Conservation (phyloP, 2,329 filamentous ascomycete genomes). For the Nemania bipapillata region DNA sequence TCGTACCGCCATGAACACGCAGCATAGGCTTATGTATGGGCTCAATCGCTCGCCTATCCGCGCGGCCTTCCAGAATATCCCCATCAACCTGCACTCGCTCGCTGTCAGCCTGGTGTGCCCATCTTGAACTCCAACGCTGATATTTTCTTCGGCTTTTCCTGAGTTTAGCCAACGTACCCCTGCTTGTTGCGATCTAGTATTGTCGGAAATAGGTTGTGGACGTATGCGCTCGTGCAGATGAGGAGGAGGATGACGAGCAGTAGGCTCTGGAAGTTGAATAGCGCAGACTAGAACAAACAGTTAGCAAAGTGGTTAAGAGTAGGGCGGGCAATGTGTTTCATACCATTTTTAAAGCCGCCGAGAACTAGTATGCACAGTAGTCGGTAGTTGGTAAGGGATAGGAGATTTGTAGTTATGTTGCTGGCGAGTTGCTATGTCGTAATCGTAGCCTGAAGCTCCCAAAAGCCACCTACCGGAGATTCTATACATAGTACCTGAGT, state of each 20-base stretch:
- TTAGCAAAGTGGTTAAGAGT: constrained; percentile 16
- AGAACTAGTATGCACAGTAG: not conserved
- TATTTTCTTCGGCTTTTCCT: not conserved
- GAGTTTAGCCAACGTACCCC: constrained; percentile 66
- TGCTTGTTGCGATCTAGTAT: constrained; percentile 94
- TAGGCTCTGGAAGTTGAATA: constrained; percentile 99
- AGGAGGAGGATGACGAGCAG: constrained; percentile 92
- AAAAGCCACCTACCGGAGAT: constrained; percentile 8
- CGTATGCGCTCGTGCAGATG: constrained; percentile 95
- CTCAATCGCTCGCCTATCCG: constrained; percentile 91
- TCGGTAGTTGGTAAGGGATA: not conserved
- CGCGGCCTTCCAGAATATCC: constrained; percentile 96
- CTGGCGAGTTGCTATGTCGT: constrained; percentile 20
- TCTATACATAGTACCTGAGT: constrained; percentile 6
- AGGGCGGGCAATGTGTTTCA: not conserved
- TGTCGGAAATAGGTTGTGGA: constrained; percentile 87
- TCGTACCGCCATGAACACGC: constrained; percentile 89
- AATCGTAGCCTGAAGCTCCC: constrained; percentile 20
- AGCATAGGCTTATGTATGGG: constrained; percentile 94
- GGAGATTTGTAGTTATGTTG: constrained; percentile 7
- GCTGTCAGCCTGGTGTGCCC: not conserved
- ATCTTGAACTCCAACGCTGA: not conserved
- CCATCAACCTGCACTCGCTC: constrained; percentile 68
- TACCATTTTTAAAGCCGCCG: constrained; percentile 24
- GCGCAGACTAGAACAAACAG: constrained; percentile 73